phyloP scores from a whole-genome alignment of 306 rosid species.

The Crataegus laevigata region DNA sequence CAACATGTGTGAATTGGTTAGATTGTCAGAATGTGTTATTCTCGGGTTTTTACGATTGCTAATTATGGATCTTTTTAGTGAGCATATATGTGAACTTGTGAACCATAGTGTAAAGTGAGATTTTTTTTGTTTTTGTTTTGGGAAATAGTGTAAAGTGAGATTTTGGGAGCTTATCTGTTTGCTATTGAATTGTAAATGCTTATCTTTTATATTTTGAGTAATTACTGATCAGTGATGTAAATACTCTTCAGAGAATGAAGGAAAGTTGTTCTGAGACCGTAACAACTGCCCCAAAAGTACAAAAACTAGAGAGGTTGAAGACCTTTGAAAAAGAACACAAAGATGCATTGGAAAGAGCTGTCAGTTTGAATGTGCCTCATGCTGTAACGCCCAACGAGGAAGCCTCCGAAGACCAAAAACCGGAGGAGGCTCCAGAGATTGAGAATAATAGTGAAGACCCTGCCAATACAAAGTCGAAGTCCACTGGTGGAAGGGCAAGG shows the following conservation, averaged over 20 bases:
- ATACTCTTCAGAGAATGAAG: slow-evolving; percentile 41
- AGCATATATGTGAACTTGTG: neutral
- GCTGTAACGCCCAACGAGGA: slow-evolving; percentile 38
- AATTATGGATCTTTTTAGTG: neutral
- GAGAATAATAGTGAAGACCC: slow-evolving; percentile 16
- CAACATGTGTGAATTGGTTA: neutral
- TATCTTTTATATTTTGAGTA: neutral
- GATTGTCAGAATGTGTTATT: neutral
- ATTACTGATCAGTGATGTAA: neutral
- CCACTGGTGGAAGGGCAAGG: slow-evolving; percentile 33
- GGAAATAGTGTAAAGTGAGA: neutral
- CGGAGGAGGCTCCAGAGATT: slow-evolving; percentile 9
- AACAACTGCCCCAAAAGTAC: slow-evolving; percentile 51
- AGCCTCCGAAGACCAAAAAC: neutral
- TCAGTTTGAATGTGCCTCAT: slow-evolving; percentile 71
- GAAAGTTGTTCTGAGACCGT: slow-evolving; percentile 34
- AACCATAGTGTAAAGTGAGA: neutral
- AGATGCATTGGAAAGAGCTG: slow-evolving; percentile 76
- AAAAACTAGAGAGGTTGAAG: slow-evolving; percentile 50
- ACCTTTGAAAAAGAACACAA: slow-evolving; percentile 69
- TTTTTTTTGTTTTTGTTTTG: no score
- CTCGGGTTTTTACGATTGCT: neutral
- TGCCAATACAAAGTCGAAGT: slow-evolving; percentile 14
- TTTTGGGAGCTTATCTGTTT: neutral
- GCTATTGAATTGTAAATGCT: neutral